Evolutionary conservation across 2,329 filamentous ascomycete genomes (phyloP).

Genomic region (Didymella segeticola): DNA sequence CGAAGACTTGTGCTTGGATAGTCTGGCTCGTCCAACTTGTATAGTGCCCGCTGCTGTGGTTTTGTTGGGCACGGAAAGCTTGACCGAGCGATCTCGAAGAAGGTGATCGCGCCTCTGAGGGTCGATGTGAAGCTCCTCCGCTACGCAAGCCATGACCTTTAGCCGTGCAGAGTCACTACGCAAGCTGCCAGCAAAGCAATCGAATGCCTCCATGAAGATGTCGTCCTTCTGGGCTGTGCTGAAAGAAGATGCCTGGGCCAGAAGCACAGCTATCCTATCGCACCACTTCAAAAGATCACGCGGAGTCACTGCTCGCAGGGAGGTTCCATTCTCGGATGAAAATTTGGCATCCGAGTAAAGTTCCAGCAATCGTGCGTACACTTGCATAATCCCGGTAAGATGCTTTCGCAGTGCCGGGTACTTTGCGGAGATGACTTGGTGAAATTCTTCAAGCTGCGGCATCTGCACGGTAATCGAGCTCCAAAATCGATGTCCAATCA

Average conservation of each 20-base stretch:
- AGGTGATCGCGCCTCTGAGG: conserved; percentile 82
- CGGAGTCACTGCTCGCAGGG: conserved; percentile 68
- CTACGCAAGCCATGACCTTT: conserved; percentile 72
- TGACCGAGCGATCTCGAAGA: conserved; percentile 75
- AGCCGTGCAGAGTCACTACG: conserved; percentile 68
- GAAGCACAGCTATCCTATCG: conserved; percentile 71
- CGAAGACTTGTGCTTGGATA: conserved; percentile 49
- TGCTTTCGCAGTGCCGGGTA: conserved; percentile 72
- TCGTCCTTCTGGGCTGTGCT: conserved; percentile 76
- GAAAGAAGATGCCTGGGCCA: conserved; percentile 67
- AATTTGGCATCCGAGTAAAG: conserved; percentile 54
- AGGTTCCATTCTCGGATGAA: conserved; percentile 61
- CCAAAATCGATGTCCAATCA: conserved; percentile 90
- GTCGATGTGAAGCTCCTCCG: conserved; percentile 86
- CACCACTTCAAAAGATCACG: conserved; percentile 94
- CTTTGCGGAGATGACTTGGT: conserved; percentile 72
- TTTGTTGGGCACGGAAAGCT: conserved; percentile 52
- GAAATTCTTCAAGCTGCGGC: conserved; percentile 73
- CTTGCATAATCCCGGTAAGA: conserved; percentile 62
- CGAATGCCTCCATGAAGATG: conserved; percentile 92
- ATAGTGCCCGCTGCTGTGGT: conserved; percentile 35
- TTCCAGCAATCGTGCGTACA: conserved; percentile 57
- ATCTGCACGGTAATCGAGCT: conserved; percentile 72
- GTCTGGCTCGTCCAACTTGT: conserved; percentile 53
- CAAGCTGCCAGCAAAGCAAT: conserved; percentile 87